These are phyloP conservation scores for Podosphaera aphanis DNA, from an alignment of 2,329 filamentous ascomycete genomes.

Conservation along the genomic window DNA sequence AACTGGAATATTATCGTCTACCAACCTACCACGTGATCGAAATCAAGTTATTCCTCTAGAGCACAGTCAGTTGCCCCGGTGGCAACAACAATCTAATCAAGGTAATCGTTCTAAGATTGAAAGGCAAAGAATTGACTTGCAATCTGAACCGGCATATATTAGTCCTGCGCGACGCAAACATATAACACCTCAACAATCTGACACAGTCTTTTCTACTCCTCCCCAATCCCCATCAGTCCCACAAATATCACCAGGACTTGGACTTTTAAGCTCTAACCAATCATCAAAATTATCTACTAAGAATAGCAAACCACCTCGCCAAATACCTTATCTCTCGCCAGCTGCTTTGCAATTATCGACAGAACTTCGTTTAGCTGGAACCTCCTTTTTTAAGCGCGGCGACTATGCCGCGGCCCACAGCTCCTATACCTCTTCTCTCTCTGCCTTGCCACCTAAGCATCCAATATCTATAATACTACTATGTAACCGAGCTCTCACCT, in stretches of 20 bases:
- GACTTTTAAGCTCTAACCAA: neutral
- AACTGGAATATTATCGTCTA: constrained; percentile 8
- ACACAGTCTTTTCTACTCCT: constrained; percentile 25
- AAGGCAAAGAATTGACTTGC: constrained; percentile 53
- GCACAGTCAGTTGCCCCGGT: constrained; percentile 22
- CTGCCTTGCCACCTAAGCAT: constrained; percentile 51
- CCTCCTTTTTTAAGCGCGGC: constrained; percentile 77
- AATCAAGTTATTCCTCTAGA: constrained; percentile 24
- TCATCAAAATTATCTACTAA: constrained; percentile 4
- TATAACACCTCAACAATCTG: constrained; percentile 22
- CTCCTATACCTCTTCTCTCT: constrained; percentile 57
- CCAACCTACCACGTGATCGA: constrained; percentile 20
- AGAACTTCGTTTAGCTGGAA: constrained; percentile 56
- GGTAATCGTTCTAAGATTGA: constrained; percentile 40
- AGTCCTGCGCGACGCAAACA: constrained; percentile 67
- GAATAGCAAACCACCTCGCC: constrained; percentile 18
- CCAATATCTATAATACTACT: constrained; percentile 73
- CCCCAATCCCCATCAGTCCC: constrained; percentile 1
- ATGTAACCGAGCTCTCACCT: constrained; percentile 75
- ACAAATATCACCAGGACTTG: constrained; percentile 5
- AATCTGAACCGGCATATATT: constrained; percentile 63
- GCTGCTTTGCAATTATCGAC: constrained; percentile 52
- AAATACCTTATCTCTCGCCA: constrained; percentile 40
- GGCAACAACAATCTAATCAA: constrained; percentile 27
- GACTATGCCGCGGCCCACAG: constrained; percentile 74